Evolutionary conservation across 2,329 filamentous ascomycete species (phyloP).

Genomic region (Nothophaeocryptopus gaeumannii): DNA sequence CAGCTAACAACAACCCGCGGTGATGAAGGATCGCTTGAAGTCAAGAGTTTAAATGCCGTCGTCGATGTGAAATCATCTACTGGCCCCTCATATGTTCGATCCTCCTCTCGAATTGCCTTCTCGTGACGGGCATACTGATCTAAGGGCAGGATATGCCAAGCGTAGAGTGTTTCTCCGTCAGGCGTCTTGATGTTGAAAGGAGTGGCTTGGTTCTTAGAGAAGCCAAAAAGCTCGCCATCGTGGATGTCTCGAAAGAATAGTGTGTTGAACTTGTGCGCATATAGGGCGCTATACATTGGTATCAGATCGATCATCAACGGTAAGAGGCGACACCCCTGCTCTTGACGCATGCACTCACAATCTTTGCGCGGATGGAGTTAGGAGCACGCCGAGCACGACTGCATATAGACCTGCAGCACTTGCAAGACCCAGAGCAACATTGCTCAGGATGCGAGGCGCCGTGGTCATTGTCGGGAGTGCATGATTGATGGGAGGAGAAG

Average conservation of each 20-base stretch:
- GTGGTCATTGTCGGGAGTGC: conserved; percentile 5
- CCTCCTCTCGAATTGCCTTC: conserved; percentile 49
- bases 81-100: conserved; percentile 47
- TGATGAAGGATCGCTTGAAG: conserved; percentile 45
- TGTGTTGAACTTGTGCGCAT: conserved; percentile 75
- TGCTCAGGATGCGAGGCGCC: conserved; percentile 10
- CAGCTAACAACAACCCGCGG: conserved; percentile 57
- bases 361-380: conserved; percentile 71
- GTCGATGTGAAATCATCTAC: conserved; percentile 47
- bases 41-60: conserved; percentile 51
- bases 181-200: conserved; percentile 74
- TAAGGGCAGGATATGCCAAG: conserved; percentile 86
- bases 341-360: conserved; percentile 57
- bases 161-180: conserved; percentile 76
- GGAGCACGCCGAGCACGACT: conserved; percentile 33
- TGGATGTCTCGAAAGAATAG: conserved; percentile 71
- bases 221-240: conserved; percentile 74
- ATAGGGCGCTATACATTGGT: conserved; percentile 62
- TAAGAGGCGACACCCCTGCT: background rate
- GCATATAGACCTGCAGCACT: conserved; percentile 29
- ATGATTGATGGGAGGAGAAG: background rate
- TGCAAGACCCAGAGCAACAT: conserved; percentile 16
- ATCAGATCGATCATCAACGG: conserved; percentile 8
- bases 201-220: conserved; percentile 82
- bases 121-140: conserved; percentile 73